Base-by-base conservation (phyloP, 1,284 basidiomycete genomes). In the Athelia sp. region DNA sequence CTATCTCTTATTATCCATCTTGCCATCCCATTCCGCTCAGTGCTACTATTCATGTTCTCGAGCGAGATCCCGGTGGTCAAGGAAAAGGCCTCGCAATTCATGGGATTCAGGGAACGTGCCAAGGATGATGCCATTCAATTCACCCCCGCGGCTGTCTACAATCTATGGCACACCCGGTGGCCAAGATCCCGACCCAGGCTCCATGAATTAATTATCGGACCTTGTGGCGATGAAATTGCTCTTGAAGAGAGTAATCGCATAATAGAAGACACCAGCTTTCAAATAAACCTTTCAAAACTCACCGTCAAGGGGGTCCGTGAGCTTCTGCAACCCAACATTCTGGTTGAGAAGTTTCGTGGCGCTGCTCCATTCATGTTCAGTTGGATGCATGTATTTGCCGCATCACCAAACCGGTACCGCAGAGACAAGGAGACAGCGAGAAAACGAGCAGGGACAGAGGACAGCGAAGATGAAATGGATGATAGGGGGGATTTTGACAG, bases 331-430 rank as follows among this genome's bases (percentile, higher is more conserved):
- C 48, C 48, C 15, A 22, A 29, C 4, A 32, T 21, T 14, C 15
- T 53, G 19, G 21, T 46, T 3, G 11, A 48, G 36, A 52, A 45
- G 24, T 53, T 43, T 45, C n/a, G 32, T n/a, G 21, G 17, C 13
- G 19, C 19, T 13, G 52, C 48, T 11, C 52, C 52, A 10, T 53
- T 53, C 17, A 45, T 43, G 14, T 52, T 31, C 29, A 22, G 10
- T 15, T 15, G 50, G 15, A 42, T 52, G 11, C 9, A 49, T 2
- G 36, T 31, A 24, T 53, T 53, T 34, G 11, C 46, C 2, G 26
- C 45, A 3, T 51, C 50, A 15, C 52, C 50, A 2, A 52, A 52
- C 34, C 11, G 24, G n/a, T 45, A 51, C 21, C 51, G 51, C 26
- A 31, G 31, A 38, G 38, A 44, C 13, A 48, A 18, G 18, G 21